A percentile compares a stretch with the other conserved stretches of the same genome.
Evolutionary conservation across 1,284 basidiomycete species (phyloP).

Genomic region (Porogramme epimiltina): DNA sequence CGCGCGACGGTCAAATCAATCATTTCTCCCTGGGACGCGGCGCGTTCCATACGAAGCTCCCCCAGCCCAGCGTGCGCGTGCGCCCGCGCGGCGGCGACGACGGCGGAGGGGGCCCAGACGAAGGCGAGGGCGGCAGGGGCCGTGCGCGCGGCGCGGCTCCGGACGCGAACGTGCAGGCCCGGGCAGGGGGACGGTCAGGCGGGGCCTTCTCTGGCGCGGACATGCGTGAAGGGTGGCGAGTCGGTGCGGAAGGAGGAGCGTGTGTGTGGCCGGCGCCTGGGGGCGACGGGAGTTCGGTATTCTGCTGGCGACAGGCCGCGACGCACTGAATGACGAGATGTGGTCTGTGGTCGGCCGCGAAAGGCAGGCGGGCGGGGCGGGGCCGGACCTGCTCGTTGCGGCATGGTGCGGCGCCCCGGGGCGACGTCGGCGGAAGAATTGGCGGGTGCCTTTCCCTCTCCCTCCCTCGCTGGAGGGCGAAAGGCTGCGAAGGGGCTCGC

Average conservation of each 20-base stretch:
- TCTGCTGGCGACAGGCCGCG: background rate
- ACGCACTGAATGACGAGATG: background rate
- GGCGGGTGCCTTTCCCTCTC: conserved; percentile 29
- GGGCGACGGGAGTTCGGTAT: background rate
- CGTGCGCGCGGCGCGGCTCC: too few species aligned
- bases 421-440: conserved; percentile 34
- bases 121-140: too few species aligned
- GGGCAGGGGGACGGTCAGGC: background rate
- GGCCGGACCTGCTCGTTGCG: conserved; percentile 14
- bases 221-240: background rate
- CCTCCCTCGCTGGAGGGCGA: too few species aligned
- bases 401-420: conserved; percentile 26
- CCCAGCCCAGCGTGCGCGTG: too few species aligned
- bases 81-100: too few species aligned
- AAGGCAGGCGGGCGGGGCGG: conserved; percentile 11
- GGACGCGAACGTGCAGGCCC: too few species aligned
- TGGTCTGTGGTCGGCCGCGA: background rate
- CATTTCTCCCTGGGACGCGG: too few species aligned
- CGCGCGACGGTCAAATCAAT: too few species aligned
- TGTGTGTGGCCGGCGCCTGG: background rate
- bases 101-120: too few species aligned
- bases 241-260: background rate
- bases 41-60: too few species aligned
- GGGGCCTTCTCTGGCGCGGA: background rate
- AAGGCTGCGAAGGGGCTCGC: too few species aligned